Conservation (phyloP, 495 filamentous ascomycete species). For the Penicillium egyptiacum region DNA sequence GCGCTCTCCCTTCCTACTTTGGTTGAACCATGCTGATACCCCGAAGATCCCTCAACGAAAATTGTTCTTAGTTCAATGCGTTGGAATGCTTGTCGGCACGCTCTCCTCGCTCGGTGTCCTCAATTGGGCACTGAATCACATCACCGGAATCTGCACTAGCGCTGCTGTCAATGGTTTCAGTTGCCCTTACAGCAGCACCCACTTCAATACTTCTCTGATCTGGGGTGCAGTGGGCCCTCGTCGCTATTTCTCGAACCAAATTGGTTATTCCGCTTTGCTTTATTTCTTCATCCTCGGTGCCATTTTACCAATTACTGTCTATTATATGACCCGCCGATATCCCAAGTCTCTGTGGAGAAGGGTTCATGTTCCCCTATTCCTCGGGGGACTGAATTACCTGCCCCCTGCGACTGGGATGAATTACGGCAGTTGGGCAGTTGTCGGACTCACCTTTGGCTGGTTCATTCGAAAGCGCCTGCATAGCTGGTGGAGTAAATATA, state of each 20-base stretch:
- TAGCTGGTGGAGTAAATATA: slow-evolving; percentile 85
- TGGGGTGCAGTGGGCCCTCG: slow-evolving; percentile 84
- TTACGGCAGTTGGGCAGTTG: slow-evolving; percentile 77
- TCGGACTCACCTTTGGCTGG: slow-evolving; percentile 68
- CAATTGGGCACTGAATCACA: slow-evolving; percentile 79
- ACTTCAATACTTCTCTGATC: slow-evolving; percentile 82
- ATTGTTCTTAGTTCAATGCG: slow-evolving; percentile 69
- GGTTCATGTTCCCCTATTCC: slow-evolving; percentile 32
- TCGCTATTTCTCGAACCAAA: slow-evolving; percentile 52
- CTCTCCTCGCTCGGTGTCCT: slow-evolving; percentile 70
- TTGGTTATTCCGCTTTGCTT: slow-evolving; percentile 56
- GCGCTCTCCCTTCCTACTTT: neutral
- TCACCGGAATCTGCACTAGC: slow-evolving; percentile 72
- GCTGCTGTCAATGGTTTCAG: slow-evolving; percentile 77
- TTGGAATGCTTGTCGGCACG: slow-evolving; percentile 64
- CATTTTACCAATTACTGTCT: slow-evolving; percentile 64
- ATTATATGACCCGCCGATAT: slow-evolving; percentile 50
- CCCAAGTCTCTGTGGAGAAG: slow-evolving; percentile 28
- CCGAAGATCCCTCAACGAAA: slow-evolving; percentile 63
- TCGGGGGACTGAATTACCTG: slow-evolving; percentile 33
- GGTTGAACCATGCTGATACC: neutral
- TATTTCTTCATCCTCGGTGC: slow-evolving; percentile 78
- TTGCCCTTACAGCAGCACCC: slow-evolving; percentile 80
- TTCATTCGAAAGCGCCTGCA: slow-evolving; percentile 57
- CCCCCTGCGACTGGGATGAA: slow-evolving; percentile 67